Evolutionary conservation across 768 basidiomycete genomes (phyloP).

Genomic region (Solioccasus polychromus): DNA sequence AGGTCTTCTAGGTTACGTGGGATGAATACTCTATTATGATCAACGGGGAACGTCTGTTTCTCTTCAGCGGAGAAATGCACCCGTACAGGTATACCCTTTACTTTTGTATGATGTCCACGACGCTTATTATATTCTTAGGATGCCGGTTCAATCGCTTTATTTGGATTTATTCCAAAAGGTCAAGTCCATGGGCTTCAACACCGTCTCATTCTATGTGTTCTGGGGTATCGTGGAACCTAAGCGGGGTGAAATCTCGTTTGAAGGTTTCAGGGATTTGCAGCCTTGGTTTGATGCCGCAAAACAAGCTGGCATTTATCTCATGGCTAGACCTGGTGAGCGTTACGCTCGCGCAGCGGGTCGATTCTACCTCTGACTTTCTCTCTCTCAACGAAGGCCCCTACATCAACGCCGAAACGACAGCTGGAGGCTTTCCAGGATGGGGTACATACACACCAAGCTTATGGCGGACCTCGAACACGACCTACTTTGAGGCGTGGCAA

Average conservation of each 20-base stretch:
- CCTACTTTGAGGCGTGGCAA: conserved; percentile 50
- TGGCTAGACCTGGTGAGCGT: conserved; percentile 25
- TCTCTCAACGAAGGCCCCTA: conserved; percentile 19
- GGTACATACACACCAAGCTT: conserved; percentile 50
- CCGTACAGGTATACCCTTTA: conserved; percentile 42
- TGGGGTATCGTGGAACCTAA: conserved; percentile 48
- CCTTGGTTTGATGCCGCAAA: conserved; percentile 30
- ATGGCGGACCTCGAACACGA: conserved; percentile 48
- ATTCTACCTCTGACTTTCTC: neutral
- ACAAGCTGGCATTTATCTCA: conserved; percentile 26
- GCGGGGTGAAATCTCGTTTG: conserved; percentile 49
- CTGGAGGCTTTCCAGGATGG: conserved; percentile 53
- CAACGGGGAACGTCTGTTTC: conserved; percentile 52
- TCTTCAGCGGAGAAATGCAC: conserved; percentile 62
- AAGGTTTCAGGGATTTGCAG: conserved; percentile 40
- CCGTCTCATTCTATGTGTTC: conserved; percentile 55
- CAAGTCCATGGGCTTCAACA: conserved; percentile 39
- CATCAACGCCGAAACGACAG: conserved; percentile 34
- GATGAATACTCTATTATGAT: conserved; percentile 59
- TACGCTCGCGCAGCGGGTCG: neutral
- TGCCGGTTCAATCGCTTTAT: conserved; percentile 36
- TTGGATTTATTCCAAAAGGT: conserved; percentile 61
- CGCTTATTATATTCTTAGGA: conserved; percentile 7
- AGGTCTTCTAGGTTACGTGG: conserved; percentile 45
- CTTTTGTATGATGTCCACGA: neutral